Conservation (phyloP, 331 rosid species). For the Acacia concinna region DNA sequence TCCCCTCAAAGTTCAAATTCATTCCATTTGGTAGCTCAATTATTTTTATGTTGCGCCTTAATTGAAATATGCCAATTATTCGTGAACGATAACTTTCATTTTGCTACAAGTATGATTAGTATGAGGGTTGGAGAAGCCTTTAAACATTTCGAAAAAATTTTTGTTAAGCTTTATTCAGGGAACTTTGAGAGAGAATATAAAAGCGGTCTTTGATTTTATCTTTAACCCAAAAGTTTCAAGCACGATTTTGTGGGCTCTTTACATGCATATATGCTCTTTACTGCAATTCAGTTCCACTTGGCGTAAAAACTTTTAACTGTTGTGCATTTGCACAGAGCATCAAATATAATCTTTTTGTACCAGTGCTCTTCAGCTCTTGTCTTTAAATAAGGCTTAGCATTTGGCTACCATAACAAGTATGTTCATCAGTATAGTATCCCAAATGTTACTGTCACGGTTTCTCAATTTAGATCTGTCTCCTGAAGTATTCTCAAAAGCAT, state of each 20-base stretch:
- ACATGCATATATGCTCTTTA: not conserved
- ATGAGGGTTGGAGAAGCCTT: not conserved
- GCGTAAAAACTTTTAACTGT: not conserved
- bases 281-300: not conserved
- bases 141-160: not conserved
- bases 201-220: not conserved
- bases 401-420: not conserved
- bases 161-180: not conserved
- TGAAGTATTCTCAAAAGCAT: not conserved
- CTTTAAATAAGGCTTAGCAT: not conserved
- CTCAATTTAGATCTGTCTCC: not conserved
- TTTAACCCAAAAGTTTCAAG: not conserved
- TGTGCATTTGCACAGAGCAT: not conserved
- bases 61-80: not conserved
- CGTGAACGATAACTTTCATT: not conserved
- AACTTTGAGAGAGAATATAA: not conserved
- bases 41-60: not conserved
- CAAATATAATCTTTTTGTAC: not conserved
- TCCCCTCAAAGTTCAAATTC: not conserved
- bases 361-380: not conserved
- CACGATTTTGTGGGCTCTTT: not conserved
- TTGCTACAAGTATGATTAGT: not conserved
- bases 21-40: not conserved
- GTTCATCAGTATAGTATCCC: not conserved
- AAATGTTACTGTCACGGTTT: not conserved